Percentiles rank a stretch among this genome's conserved stretches.
Conservation (phyloP, 495 filamentous ascomycete species). For the Aspergillus olivimuriae region DNA sequence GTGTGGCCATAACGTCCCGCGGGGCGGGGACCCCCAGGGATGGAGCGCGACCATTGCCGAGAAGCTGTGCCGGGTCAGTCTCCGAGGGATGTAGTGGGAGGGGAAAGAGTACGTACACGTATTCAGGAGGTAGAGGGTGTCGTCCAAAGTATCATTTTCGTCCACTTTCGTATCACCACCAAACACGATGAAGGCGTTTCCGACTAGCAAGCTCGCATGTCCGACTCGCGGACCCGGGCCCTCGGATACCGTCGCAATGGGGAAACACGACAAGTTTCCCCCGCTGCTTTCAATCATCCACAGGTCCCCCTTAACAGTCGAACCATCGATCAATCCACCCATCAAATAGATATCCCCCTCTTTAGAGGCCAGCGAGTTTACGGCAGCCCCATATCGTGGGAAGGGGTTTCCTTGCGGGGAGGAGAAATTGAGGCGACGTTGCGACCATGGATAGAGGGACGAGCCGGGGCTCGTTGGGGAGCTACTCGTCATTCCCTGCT, state of each 20-base stretch:
- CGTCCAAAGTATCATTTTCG: conserved; percentile 82
- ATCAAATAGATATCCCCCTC: conserved; percentile 98
- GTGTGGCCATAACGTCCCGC: conserved; percentile 94
- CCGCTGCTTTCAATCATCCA: conserved; percentile 93
- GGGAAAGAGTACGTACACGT: conserved; percentile 63
- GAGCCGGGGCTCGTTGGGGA: conserved; percentile 40
- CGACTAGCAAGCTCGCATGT: conserved; percentile 88
- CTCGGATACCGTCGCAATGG: conserved; percentile 83
- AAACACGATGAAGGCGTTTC: conserved; percentile 98
- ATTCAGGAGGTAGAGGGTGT: conserved; percentile 94
- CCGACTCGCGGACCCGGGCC: conserved; percentile 94
- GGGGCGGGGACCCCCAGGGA: conserved; percentile 76
- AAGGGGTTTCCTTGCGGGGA: conserved; percentile 81
- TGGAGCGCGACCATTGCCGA: conserved; percentile 92
- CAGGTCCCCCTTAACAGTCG: conserved; percentile 90
- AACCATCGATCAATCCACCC: conserved; percentile 91
- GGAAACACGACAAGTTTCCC: conserved; percentile 82
- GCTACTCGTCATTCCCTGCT: conserved; percentile 25
- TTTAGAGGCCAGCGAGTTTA: conserved; percentile 87
- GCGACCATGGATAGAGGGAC: conserved; percentile 92
- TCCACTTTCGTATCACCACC: conserved; percentile 98
- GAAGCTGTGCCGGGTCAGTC: too few relatives aligned
- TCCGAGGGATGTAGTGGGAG: background rate
- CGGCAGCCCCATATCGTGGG: conserved; percentile 93
- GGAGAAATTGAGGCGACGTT: conserved; percentile 79